A percentile compares a stretch with the other conserved stretches of the same genome.
Evolutionary conservation across 2,329 filamentous ascomycete genomes (phyloP).

Genomic region (Aureobasidium sp.): DNA sequence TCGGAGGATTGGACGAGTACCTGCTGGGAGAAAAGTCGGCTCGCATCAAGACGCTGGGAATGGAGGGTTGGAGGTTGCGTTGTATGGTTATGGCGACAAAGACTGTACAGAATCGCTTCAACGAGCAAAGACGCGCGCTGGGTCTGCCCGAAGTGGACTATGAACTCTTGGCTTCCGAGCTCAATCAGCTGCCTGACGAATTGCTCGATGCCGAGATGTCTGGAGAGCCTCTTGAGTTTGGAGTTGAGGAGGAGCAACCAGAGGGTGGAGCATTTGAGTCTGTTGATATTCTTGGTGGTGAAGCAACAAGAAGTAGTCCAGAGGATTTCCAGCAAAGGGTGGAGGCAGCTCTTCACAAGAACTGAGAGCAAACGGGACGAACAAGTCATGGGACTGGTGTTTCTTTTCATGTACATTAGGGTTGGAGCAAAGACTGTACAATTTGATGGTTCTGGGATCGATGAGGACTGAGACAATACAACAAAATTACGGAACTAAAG

Average conservation of each 20-base stretch:
- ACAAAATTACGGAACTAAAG: too few species aligned
- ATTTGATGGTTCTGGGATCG: neutral
- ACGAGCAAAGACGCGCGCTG: conserved; percentile 68
- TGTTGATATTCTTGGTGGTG: conserved; percentile 1
- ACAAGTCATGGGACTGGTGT: conserved; percentile 2
- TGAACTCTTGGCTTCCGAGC: conserved; percentile 34
- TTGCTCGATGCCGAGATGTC: conserved; percentile 32
- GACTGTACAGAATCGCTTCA: conserved; percentile 71
- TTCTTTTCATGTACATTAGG: conserved; percentile 19
- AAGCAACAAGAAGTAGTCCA: neutral
- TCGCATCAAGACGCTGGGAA: conserved; percentile 86
- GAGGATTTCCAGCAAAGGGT: conserved; percentile 17
- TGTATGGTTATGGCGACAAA: conserved; percentile 90
- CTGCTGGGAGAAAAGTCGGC: conserved; percentile 81
- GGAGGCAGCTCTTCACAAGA: conserved; percentile 3
- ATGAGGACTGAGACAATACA: neutral
- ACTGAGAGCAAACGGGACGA: conserved; percentile 11
- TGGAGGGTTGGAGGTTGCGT: conserved; percentile 89
- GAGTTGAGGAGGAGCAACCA: conserved; percentile 18
- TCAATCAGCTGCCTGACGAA: conserved; percentile 10
- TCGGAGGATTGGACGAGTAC: conserved; percentile 93
- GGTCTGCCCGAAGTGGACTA: conserved; percentile 64
- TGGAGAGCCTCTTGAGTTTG: conserved; percentile 32
- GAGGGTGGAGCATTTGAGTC: neutral
- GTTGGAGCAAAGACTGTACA: conserved; percentile 17